These are phyloP conservation scores for Phycomyces blakesleeanus DNA, from an alignment of 192 early-diverging fungal species.

Conservation along the genomic window DNA sequence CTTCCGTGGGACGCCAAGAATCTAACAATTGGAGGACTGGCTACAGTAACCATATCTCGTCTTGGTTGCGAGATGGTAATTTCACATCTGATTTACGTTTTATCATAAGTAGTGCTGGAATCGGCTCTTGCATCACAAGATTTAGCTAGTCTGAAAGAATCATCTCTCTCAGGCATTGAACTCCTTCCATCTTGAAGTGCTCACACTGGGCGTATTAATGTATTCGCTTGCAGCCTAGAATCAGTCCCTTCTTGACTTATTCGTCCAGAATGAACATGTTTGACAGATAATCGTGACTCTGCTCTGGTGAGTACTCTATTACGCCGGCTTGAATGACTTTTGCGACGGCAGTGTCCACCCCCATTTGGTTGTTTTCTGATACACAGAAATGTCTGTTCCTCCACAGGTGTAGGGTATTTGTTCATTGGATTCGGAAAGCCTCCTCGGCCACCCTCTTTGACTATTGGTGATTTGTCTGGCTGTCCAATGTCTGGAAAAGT, in stretches of 20 bases:
- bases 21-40: background rate
- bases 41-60: background rate
- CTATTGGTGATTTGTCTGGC: background rate
- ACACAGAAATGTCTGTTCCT: background rate
- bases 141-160: background rate
- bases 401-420: background rate
- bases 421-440: no score
- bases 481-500: background rate
- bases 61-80: background rate
- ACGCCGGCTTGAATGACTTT: conserved; percentile 8
- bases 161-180: conserved; percentile 16
- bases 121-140: background rate
- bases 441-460: no score
- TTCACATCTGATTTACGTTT: conserved; percentile 1
- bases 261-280: conserved; percentile 1
- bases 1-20: background rate
- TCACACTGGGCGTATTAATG: conserved; percentile 14
- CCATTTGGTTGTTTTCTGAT: background rate
- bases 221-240: conserved; percentile 7
- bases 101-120: background rate
- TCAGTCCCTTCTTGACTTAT: conserved; percentile 8
- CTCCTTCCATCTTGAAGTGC: conserved; percentile 34
- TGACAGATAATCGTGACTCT: conserved; percentile 11
- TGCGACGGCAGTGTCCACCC: conserved; percentile 7
- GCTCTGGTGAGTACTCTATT: conserved; percentile 3